Conservation (phyloP, 495 filamentous ascomycete genomes). For the Melanomma pulvis-pyrius region DNA sequence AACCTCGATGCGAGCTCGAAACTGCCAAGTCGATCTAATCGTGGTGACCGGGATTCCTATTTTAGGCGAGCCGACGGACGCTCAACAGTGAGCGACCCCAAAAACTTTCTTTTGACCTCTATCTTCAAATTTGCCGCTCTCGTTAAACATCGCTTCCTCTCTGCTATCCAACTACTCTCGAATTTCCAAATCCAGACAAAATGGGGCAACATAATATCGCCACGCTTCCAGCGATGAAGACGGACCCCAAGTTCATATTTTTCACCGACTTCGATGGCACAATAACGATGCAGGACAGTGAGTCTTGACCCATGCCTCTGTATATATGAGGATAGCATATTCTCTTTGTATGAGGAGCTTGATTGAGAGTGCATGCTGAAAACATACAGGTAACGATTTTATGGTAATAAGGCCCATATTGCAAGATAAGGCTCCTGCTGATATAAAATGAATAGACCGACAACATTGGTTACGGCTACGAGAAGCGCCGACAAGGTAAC, state of each 20-base stretch:
- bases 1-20: conserved; percentile 12
- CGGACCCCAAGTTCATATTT: conserved; percentile 68
- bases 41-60: conserved; percentile 7
- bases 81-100: not conserved
- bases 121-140: not conserved
- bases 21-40: not conserved
- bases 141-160: not conserved
- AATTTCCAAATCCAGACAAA: not conserved
- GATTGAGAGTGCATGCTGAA: not conserved
- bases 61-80: conserved; percentile 14
- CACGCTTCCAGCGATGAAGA: conserved; percentile 36
- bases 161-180: not conserved
- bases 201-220: conserved; percentile 27
- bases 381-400: conserved; percentile 75
- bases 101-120: conserved; percentile 8
- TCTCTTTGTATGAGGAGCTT: not conserved
- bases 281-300: conserved; percentile 83
- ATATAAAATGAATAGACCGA: conserved; percentile 65
- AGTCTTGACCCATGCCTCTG: conserved; percentile 37
- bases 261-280: conserved; percentile 98
- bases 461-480: conserved; percentile 78
- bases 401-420: conserved; percentile 46
- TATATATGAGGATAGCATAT: not conserved
- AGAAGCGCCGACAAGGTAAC: conserved; percentile 67
- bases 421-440: conserved; percentile 8